Percentiles rank a stretch among this genome's conserved stretches.
Conservation (phyloP, 2,329 filamentous ascomycete species). For the Nectriaceae sp. region DNA sequence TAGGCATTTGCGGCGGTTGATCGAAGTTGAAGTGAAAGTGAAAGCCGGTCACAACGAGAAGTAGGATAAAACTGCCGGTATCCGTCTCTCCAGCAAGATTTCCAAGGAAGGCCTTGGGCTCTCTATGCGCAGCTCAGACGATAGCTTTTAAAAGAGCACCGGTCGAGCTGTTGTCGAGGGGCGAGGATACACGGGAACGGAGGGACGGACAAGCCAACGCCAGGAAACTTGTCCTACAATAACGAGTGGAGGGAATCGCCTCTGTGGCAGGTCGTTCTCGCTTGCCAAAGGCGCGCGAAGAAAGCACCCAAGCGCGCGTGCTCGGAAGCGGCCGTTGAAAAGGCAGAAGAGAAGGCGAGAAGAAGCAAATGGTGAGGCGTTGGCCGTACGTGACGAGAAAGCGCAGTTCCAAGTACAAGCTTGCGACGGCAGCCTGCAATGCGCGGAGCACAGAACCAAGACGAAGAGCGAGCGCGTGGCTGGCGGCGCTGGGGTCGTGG, state of each 20-base stretch:
- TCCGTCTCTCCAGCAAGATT: slow-evolving; percentile 2
- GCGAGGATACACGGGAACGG: slow-evolving; percentile 6
- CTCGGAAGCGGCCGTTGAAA: slow-evolving; percentile 13
- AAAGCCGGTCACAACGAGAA: slow-evolving; percentile 13
- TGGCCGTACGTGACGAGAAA: slow-evolving; percentile 10
- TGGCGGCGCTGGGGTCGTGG: slow-evolving; percentile 11
- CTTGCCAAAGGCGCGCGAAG: slow-evolving; percentile 17
- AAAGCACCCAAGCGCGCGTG: slow-evolving; percentile 18
- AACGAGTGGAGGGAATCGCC: slow-evolving; percentile 2
- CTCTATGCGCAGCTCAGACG: slow-evolving; percentile 10
- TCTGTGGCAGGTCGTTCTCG: slow-evolving; percentile 8
- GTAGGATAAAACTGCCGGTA: slow-evolving; percentile 1
- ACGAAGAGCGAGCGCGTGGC: slow-evolving; percentile 4
- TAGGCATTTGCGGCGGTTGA: slow-evolving; percentile 14
- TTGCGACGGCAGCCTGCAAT: slow-evolving; percentile 9
- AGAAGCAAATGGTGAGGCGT: slow-evolving; percentile 20
- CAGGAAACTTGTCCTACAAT: slow-evolving; percentile 11
- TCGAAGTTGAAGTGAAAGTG: slow-evolving; percentile 14
- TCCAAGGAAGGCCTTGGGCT: slow-evolving; percentile 4
- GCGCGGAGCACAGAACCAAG: neutral
- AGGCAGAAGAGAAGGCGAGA: slow-evolving; percentile 19
- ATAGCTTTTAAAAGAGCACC: slow-evolving; percentile 6
- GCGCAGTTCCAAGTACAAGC: slow-evolving; percentile 12
- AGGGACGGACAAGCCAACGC: slow-evolving; percentile 7
- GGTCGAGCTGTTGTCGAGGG: slow-evolving; percentile 12